phyloP scores from a whole-genome alignment of 768 basidiomycete species.

The Rhizopogon roseolus region DNA sequence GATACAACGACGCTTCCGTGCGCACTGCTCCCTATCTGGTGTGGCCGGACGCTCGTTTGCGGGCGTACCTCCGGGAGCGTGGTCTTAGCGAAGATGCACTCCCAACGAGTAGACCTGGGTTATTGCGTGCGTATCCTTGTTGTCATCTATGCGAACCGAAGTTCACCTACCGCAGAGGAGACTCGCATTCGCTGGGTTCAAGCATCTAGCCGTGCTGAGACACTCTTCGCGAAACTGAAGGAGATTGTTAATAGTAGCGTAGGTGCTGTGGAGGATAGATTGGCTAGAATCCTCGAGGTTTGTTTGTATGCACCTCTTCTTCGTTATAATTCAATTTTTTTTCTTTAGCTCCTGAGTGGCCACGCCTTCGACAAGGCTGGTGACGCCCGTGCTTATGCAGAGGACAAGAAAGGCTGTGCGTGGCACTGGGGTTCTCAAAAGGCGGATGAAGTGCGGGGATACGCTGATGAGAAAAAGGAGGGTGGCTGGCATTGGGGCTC shows the following conservation, averaged over 20 bases:
- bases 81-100: conserved; percentile 68
- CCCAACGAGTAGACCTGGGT: conserved; percentile 62
- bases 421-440: conserved; percentile 15
- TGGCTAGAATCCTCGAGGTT: conserved; percentile 43
- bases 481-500: conserved; percentile 12
- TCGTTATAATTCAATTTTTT: background rate
- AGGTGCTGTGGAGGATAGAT: conserved; percentile 71
- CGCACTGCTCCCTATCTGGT: conserved; percentile 63
- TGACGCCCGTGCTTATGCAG: conserved; percentile 1
- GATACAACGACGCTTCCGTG: conserved; percentile 45
- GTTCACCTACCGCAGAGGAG: conserved; percentile 46
- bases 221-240: conserved; percentile 54
- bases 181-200: conserved; percentile 78
- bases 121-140: conserved; percentile 53
- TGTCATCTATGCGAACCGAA: background rate
- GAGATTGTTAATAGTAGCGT: conserved; percentile 65
- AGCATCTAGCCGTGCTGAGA: conserved; percentile 50
- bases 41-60: conserved; percentile 92
- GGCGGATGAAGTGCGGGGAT: conserved; percentile 8
- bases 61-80: conserved; percentile 80
- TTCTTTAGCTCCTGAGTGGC: conserved; percentile 36
- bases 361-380: conserved; percentile 24
- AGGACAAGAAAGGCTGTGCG: background rate
- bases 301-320: background rate
- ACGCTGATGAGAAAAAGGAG: background rate